Percentiles rank a stretch among this genome's conserved stretches.
Conservation (phyloP, 495 filamentous ascomycete genomes). For the Podospora conica region DNA sequence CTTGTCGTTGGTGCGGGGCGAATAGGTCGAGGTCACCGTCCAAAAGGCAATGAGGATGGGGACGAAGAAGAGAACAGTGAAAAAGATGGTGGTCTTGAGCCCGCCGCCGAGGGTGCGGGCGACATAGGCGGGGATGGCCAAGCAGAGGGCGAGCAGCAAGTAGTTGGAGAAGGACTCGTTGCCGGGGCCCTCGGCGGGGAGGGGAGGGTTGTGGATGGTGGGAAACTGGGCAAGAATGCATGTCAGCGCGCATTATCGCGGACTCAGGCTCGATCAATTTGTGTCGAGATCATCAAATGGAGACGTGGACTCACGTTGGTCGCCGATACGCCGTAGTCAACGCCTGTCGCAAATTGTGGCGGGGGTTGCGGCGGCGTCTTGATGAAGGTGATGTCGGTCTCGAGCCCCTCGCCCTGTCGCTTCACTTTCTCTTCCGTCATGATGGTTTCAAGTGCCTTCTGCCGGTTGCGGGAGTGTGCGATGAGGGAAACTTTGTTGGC, state of each 20-base stretch:
- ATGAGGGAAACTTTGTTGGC: too few relatives aligned
- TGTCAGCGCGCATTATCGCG: slow-evolving; percentile 3
- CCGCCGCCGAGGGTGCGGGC: slow-evolving; percentile 65
- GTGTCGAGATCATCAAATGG: neutral
- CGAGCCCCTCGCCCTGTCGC: neutral
- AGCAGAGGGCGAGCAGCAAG: slow-evolving; percentile 51
- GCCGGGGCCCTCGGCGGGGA: slow-evolving; percentile 72
- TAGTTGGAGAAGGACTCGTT: slow-evolving; percentile 64
- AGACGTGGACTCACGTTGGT: slow-evolving; percentile 23
- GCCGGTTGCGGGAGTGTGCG: too few relatives aligned
- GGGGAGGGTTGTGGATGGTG: slow-evolving; percentile 71
- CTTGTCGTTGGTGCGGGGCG: slow-evolving; percentile 73
- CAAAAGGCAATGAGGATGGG: slow-evolving; percentile 64
- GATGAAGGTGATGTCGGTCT: slow-evolving; percentile 3
- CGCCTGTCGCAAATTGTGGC: neutral
- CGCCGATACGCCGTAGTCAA: neutral
- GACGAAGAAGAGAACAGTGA: slow-evolving; percentile 55
- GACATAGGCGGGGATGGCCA: slow-evolving; percentile 56
- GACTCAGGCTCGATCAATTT: slow-evolving; percentile 10
- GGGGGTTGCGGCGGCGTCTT: neutral
- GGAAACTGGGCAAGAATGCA: slow-evolving; percentile 49
- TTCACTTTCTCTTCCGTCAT: too few relatives aligned
- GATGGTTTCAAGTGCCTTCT: too few relatives aligned
- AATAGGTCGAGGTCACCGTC: slow-evolving; percentile 57
- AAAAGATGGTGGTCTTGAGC: slow-evolving; percentile 63